Base-by-base conservation (phyloP, 2,329 filamentous ascomycete genomes). In the Phyllosticta citrichinensis region DNA sequence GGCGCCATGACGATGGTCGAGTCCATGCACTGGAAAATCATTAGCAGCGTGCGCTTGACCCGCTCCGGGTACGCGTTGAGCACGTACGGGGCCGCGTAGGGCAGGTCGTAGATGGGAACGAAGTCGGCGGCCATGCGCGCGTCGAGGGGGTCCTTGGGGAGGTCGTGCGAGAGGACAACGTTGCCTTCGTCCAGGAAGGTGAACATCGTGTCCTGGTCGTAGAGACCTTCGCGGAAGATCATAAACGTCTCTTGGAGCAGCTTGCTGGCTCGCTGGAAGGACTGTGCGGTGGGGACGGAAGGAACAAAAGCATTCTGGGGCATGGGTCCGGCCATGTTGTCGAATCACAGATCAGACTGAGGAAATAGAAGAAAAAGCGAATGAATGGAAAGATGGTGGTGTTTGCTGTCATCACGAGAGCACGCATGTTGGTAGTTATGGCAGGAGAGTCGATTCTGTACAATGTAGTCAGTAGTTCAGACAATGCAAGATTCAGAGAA, bases 11-110 rank as follows among this genome's bases (percentile, higher is more conserved):
- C 33, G 9, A 59, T 19, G 5, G 33, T 40, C 12, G 52, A 19
- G 17, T 55, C 52, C n/a, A 55, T 53, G 52, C 57, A 59, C 52
- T 55, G 53, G 57, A 35, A 54, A 11, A n/a, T 59, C 24, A 53
- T 25, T 24, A 59, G 17, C 4, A 30, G 8, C 5, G 57, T 51
- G 17, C 51, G n/a, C 30, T 14, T 59, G 14, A 27, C 19, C 20
- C 3, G 1, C 14, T n/a, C 30, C 1, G 6, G n/a, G 20, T 24
- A 19, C 5, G 9, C 2, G 9, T 6, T 8, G 6, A 22, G 3
- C 11, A 11, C 6, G 9, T 10, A 25, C 4, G 9, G 19, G 19
- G 11, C 3, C 12, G 19, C 19, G 22, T 4, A 30, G 52, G 57
- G 20, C 51, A 59, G 30, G 33, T n/a, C 40, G 35, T 20, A 59